Conservation (phyloP, 2,329 filamentous ascomycete genomes). For the Colletotrichum navitas region DNA sequence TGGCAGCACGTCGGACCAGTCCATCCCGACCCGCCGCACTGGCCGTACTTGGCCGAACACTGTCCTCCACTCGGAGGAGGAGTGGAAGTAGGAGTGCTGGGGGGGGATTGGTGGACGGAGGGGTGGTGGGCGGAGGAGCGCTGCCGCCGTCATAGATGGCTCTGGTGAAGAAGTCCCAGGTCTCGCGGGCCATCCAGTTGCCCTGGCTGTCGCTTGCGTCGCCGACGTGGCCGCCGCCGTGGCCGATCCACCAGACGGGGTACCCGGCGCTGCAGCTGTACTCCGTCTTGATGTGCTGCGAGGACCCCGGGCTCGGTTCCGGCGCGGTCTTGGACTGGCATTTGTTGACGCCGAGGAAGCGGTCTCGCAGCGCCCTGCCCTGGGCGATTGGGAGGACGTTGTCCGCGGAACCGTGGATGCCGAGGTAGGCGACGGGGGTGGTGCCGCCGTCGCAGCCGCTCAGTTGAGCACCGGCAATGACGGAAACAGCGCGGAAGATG, state of each 20-base stretch:
- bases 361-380: conserved; percentile 54
- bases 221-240: conserved; percentile 45
- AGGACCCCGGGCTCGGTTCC: conserved; percentile 39
- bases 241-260: conserved; percentile 50
- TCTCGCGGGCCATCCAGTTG: conserved; percentile 40
- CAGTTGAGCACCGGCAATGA: conserved; percentile 50
- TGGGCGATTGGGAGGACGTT: conserved; percentile 51
- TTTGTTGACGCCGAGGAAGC: conserved; percentile 54
- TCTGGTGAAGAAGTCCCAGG: conserved; percentile 46
- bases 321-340: conserved; percentile 46
- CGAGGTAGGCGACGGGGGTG: conserved; percentile 55
- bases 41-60: background rate
- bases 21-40: background rate
- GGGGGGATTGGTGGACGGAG: background rate
- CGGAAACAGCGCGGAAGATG: conserved; percentile 46
- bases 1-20: background rate
- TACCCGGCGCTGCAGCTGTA: conserved; percentile 47
- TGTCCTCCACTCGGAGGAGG: background rate
- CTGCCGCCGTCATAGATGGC: background rate
- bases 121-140: background rate
- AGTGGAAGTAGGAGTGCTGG: background rate
- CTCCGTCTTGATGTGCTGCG: conserved; percentile 46
- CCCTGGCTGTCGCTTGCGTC: conserved; percentile 5
- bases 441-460: conserved; percentile 54
- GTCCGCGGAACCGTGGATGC: conserved; percentile 55